Base-by-base conservation (phyloP, 2,329 filamentous ascomycete species). In the Elsinoe fawcettii region DNA sequence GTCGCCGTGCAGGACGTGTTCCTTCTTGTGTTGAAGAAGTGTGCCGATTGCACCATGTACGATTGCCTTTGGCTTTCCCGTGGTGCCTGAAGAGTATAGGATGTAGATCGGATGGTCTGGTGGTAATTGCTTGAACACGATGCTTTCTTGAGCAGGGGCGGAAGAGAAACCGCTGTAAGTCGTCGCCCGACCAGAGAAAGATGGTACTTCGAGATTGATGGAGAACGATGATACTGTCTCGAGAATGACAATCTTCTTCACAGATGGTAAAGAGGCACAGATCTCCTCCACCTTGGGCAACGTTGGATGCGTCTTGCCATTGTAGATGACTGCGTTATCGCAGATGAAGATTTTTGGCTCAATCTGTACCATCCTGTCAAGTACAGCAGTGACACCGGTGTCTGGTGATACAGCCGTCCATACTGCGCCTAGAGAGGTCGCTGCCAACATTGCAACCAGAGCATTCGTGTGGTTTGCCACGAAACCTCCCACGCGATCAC, bases 361-460 rank as follows among this genome's bases (percentile, higher is more conserved):
- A 63, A 97, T 93, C 74, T 97, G 93, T 46, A 80, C 80, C 60
- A 97, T 74, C 6, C 93, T 81, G 69, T 97, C 93, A 23, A 97
- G 75, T 0, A 97, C 91, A 14, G 91, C 92, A 65, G 88, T 89
- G 1, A 95, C 88, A 9, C 92, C 92, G 14, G 87, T 96, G 70
- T 97, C 92, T 2, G 92, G 90, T 65, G 88, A 95, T 51, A 96
- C 89, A 5, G 88, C 88, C 0, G 91, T 96, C 92, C 92, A 97
- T 36, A 96, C 82, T 14, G 88, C 91, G 27, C 93, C 93, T 1
- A 96, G 71, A 1, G 88, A 84, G 0, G 90, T 85, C 0, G 90
- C 81, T 1, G 88, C 88, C 30, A 99, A 78, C 85, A 95, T 93
- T 18, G 90, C 89, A 9, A 96, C 84, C 18, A 97, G 75, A 0